Base-by-base conservation (phyloP, 1,284 basidiomycete genomes). In the Caloboletus inedulis region DNA sequence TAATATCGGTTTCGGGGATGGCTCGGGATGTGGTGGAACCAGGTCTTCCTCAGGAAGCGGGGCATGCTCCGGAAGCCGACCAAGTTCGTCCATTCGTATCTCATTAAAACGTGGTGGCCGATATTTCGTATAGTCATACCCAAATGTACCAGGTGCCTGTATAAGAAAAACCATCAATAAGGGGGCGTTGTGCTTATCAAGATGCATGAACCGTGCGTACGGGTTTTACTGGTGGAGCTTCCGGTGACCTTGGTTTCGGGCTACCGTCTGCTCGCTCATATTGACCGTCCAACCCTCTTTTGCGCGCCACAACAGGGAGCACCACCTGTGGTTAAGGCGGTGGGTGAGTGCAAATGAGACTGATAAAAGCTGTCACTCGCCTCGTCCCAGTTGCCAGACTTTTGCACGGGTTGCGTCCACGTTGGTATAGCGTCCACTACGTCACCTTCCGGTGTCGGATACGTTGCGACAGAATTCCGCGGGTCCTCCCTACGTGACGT, bases 71-170 rank as follows among this genome's bases (percentile, higher is more conserved):
- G 67, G 59, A 33, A 68, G 64, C 36, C 64, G 72, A n/a, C 82
- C 82, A 62, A 87, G 84, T 53, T 87, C 82, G 60, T 80, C 77
- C 84, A 88, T 81, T 19, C 75, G 76, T 44, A 87, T 82, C n/a
- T 76, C 74, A 16, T 58, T 64, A 19, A 56, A 61, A 37, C 72
- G 74, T 54, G 72, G 72, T 16, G 75, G 74, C 25, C 82, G 79
- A 61, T 82, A 81, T 66, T 88, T 89, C 12, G 80, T 73, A 49
- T 79, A 77, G 61, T 89, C 84, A 62, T 76, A 89, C 0, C 84
- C 87, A 65, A 91, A 91, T 35, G 87, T 90, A n/a, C 88, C 88
- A 16, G 88, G 86, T 23, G 87, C 88, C 87, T 89, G 58, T 30
- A 43, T 29, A 23, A 35, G 41, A 55, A 53, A 21, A 35, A 14